Conservation (phyloP, 768 basidiomycete genomes). For the Panellus pusillus region DNA sequence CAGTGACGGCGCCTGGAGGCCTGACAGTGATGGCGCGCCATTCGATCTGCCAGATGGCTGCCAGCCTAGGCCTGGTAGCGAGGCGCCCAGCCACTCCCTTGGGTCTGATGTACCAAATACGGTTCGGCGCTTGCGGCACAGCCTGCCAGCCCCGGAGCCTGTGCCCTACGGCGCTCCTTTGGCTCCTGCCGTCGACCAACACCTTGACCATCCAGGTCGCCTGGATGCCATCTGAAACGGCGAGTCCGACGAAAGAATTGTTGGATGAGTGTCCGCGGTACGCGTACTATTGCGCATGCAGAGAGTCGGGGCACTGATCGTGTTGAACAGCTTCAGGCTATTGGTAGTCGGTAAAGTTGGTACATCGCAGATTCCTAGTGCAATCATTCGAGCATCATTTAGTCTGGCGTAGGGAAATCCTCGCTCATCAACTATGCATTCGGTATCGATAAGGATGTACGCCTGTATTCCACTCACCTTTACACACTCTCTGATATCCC, state of each 20-base stretch:
- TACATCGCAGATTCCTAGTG: background rate
- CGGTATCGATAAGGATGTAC: background rate
- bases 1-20: no score
- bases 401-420: conserved; percentile 5
- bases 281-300: background rate
- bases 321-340: background rate
- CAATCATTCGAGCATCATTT: background rate
- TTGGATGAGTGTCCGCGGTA: conserved; percentile 4
- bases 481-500: background rate
- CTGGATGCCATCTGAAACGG: background rate
- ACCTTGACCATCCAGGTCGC: no score
- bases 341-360: conserved; percentile 6
- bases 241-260: conserved; percentile 1
- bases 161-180: no score
- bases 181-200: no score
- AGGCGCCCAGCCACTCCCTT: no score
- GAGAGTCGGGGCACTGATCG: background rate
- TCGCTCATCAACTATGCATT: conserved; percentile 6
- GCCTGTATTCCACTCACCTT: background rate
- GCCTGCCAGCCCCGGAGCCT: no score
- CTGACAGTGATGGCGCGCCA: no score
- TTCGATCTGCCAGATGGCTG: no score
- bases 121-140: no score
- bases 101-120: no score
- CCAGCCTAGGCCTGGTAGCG: no score